These are phyloP conservation scores for Suhomyces tanzawaensis DNA, from an alignment of 805 yeast species.

Conservation along the genomic window DNA sequence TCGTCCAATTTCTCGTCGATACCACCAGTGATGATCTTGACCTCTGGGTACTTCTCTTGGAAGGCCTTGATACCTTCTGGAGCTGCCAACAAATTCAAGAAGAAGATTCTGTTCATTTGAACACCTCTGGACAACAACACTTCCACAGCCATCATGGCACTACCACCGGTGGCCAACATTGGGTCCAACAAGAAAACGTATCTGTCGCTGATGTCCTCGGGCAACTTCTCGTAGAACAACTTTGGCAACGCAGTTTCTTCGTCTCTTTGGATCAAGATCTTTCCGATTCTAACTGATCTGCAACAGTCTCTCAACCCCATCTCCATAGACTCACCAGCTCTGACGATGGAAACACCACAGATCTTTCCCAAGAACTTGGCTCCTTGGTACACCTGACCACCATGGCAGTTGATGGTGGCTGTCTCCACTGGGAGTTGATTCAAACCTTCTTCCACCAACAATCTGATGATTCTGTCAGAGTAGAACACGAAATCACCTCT, in stretches of 20 bases:
- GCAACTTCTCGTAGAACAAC: slow-evolving; percentile 88
- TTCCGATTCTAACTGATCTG: slow-evolving; percentile 93
- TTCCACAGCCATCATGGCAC: slow-evolving; percentile 96
- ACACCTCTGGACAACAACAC: slow-evolving; percentile 87
- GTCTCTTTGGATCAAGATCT: slow-evolving; percentile 94
- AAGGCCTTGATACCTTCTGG: slow-evolving; percentile 90
- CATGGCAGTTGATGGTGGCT: slow-evolving; percentile 67
- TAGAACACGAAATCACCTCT: slow-evolving; percentile 95
- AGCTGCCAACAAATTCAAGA: slow-evolving; percentile 86
- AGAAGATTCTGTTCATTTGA: slow-evolving; percentile 79
- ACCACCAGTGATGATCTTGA: slow-evolving; percentile 91
- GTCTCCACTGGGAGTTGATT: slow-evolving; percentile 89
- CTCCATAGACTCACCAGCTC: slow-evolving; percentile 99
- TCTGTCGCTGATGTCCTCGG: slow-evolving; percentile 84
- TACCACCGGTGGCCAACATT: slow-evolving; percentile 98
- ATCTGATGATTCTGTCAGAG: slow-evolving; percentile 89
- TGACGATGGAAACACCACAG: slow-evolving; percentile 95
- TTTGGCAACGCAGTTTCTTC: slow-evolving; percentile 96
- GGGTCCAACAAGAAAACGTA: slow-evolving; percentile 93
- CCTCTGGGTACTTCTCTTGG: slow-evolving; percentile 73
- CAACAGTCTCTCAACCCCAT: slow-evolving; percentile 97
- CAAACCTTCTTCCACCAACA: slow-evolving; percentile 92
- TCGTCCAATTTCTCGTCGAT: slow-evolving; percentile 86
- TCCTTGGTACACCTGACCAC: slow-evolving; percentile 71
- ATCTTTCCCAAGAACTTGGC: slow-evolving; percentile 84